Percentiles rank a stretch among this genome's conserved stretches.
These are phyloP conservation scores for Ophiocordyceps unilateralis DNA, from an alignment of 2,329 filamentous ascomycete species.

Conservation along the genomic window DNA sequence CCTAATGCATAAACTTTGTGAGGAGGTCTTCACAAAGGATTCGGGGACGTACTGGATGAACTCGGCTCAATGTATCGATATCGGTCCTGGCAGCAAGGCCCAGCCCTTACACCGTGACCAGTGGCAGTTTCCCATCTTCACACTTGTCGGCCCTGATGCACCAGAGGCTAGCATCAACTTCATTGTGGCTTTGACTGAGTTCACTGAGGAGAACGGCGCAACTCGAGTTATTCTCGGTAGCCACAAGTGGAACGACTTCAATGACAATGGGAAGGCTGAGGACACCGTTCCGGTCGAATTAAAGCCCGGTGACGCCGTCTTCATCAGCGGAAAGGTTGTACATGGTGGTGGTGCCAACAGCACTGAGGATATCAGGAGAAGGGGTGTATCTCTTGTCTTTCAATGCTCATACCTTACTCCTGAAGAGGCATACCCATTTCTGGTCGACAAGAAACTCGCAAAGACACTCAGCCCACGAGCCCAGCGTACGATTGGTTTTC, in stretches of 20 bases:
- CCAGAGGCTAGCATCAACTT: constrained; percentile 6
- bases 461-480: constrained; percentile 2
- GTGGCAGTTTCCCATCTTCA: constrained; percentile 3
- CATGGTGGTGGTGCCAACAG: constrained; percentile 14
- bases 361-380: constrained; percentile 4
- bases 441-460: constrained; percentile 3
- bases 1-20: constrained; percentile 10
- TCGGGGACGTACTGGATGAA: constrained; percentile 13
- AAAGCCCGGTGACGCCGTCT: constrained; percentile 11
- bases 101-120: constrained; percentile 11
- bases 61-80: constrained; percentile 9
- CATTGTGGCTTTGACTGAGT: constrained; percentile 5
- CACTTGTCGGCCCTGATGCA: constrained; percentile 1
- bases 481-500: constrained; percentile 5
- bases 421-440: constrained; percentile 4
- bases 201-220: constrained; percentile 6
- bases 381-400: neutral
- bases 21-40: constrained; percentile 8
- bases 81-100: constrained; percentile 5
- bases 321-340: constrained; percentile 15
- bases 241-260: constrained; percentile 10
- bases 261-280: constrained; percentile 3
- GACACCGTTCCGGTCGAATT: constrained; percentile 10
- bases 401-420: constrained; percentile 3
- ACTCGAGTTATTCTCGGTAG: constrained; percentile 7